Evolutionary conservation across 768 basidiomycete genomes (phyloP), one percentile per base, ranked within the genome.

Genomic region (Psilocybe cyanescens): DNA sequence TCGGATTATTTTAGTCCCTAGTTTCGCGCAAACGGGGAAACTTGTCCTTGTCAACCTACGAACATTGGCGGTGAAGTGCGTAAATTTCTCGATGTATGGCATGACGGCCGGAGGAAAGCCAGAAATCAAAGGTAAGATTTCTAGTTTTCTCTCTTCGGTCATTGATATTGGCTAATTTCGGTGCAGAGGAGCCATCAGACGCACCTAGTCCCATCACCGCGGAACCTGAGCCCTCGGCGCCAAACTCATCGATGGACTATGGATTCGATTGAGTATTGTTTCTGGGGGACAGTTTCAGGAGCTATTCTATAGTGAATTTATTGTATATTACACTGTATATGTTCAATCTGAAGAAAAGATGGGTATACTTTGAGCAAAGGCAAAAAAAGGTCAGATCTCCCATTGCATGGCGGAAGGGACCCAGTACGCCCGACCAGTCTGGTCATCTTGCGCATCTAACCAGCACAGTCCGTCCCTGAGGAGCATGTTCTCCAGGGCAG

Each of bases 401-500:
- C 94, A 97, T 60, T 83, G 83, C 84, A 97, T 91, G 2, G 90
- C 90, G 11, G 92, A 92, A 1, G 91, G 90, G 9, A 97, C 81
- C 95, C 95, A 98, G 71, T 94, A 97, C 24, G 87, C 85, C 59
- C 81, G 80, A 30, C 87, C 86, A 31, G 76, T 79, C 14, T 71
- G 72, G 65, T 87, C 86, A 56, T 91, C 93, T 74, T 97, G 95
- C 28, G 93, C 89, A 69, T 99, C 97, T 31, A 99, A 71, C 97
- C 97, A 99, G 60, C 94, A 96, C 28, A 97, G 78, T 1, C 96
- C 97, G 64, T 99, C 95, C 29, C 90, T 82, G 63, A 94, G 80
- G 12, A 96, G 83, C 88, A 97, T 95, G 63, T 96, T 95, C 68
- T 95, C 89, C 68, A 99, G 74, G 1, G 90, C 95, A 9, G 86